Evolutionary conservation across 208 protist species (phyloP), one percentile per base, ranked within the genome.

Genomic region (Herpetomonas tarakana): DNA sequence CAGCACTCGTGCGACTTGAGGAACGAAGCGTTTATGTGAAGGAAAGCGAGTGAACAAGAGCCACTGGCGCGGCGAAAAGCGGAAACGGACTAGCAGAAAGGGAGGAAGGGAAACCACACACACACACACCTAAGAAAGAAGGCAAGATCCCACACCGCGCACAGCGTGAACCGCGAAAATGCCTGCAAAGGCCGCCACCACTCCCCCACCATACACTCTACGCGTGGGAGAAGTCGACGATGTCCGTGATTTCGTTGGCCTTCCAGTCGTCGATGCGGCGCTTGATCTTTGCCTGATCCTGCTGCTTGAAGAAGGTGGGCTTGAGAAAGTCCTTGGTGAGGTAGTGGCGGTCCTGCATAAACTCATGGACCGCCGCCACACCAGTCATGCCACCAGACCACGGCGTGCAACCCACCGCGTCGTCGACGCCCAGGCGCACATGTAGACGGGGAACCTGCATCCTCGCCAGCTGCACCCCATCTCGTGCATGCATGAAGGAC

Each of bases 271-370:
- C 70, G 21, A 94, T 78, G 28, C 75, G 68, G 63, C 80, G 70
- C 71, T 78, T 79, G 19, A 92, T 76, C 69, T 86, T 88, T 22
- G 68, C 53, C 53, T 80, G 70, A 59, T 94, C 85, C 67, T 92
- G 84, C 68, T 81, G 83, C 65, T 91, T 90, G 78, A 87, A 94
- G 61, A 92, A 94, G 31, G 86, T 58, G 0, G 88, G 88, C 53
- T 81, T 55, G 51, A 78, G 74, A 56, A 87, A 91, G 53, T 92
- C 85, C 62, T 83, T 88, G 29, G 86, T 52, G n/a, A 92, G 71
- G 44, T 88, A 81, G 58, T 74, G 79, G 16, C 84, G 71, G 52
- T 94, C 88, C 60, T 91, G 83, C 71, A 86, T 78, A 55, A 91
- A 91, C 59, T 94, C 84, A 52, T 82, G 75, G 26, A 91, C 72